Evolutionary conservation across 2,329 filamentous ascomycete genomes (phyloP), one percentile per base, ranked within the genome.

Genomic region (Cordyceps cicadae): DNA sequence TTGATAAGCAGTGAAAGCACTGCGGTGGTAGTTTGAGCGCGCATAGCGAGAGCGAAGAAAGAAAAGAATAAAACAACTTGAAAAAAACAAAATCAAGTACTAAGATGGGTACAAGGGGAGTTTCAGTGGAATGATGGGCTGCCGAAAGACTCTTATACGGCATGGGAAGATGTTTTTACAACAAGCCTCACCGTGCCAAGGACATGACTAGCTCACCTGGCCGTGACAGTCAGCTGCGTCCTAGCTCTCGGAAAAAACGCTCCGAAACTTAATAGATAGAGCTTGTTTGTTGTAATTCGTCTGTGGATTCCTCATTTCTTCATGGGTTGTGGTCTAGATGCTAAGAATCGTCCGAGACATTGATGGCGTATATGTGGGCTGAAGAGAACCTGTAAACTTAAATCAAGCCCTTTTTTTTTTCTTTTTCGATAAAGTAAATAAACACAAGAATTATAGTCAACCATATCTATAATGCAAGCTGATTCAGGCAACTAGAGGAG

Each of bases 111-210:
- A n/a, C 50, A 24, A 43, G 39, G n/a, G 9, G 50, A 49, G 19
- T 14, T 15, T 48, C 26, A 34, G 41, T 32, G 58, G 29, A 54
- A 39, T 54, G 21, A 50, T 50, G 43, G 59, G 52, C 59, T 49
- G 34, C 15, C 14, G 24, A 15, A 45, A 54, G 3, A 49, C n/a
- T 60, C 58, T 60, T 60, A 60, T 55, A 60, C 29, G 24, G 51
- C 5, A 15, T 17, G 32, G 43, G 7, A 21, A 29, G 29, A 24
- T 21, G 17, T 46, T 43, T 14, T n/a, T 9, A 24, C 7, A 7
- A 9, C 17, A 29, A 48, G 51, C 12, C 19, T 8, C n/a, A 3
- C 17, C 26, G 12, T 37, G 11, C 43, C 37, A 26, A 26, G 37
- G 26, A 9, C n/a, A 52, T 52, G 49, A 37, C 37, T 59, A 59